Evolutionary conservation across 345 rosid genomes (phyloP).

Genomic region (Acer saccharum): DNA sequence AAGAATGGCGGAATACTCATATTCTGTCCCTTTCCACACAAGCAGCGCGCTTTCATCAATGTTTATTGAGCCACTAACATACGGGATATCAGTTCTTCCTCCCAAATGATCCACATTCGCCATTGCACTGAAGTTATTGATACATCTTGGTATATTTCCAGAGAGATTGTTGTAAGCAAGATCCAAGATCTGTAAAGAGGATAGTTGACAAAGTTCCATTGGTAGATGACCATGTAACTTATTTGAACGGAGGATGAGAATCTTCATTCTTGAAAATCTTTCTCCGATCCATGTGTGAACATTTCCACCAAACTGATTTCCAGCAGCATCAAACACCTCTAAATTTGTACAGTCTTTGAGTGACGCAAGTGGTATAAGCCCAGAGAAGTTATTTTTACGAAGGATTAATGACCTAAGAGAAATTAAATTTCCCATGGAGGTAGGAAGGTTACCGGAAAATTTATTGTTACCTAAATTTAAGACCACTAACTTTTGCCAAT

Average conservation of each 20-base stretch:
- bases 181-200: constrained; percentile 15
- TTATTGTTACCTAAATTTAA: constrained; percentile 21
- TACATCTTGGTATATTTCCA: constrained; percentile 17
- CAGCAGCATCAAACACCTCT: not conserved
- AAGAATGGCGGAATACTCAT: constrained; percentile 22
- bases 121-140: not conserved
- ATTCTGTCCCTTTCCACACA: constrained; percentile 20
- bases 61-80: too few species aligned
- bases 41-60: not conserved
- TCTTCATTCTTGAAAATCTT: not conserved
- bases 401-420: constrained; percentile 18
- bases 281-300: constrained; percentile 17
- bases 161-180: constrained; percentile 18
- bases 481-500: constrained; percentile 8
- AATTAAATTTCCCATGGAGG: constrained; percentile 21
- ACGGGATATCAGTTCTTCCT: not conserved
- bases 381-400: not conserved
- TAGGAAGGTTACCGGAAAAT: constrained; percentile 5
- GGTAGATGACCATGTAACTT: constrained; percentile 25
- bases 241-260: constrained; percentile 20
- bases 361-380: not conserved
- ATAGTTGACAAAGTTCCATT: not conserved
- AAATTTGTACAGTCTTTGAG: not conserved
- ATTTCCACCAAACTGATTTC: constrained; percentile 14
- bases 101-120: not conserved